These are phyloP conservation scores for Ophidiomyces ophidiicola DNA, from an alignment of 2,329 filamentous ascomycete species.

Conservation along the genomic window DNA sequence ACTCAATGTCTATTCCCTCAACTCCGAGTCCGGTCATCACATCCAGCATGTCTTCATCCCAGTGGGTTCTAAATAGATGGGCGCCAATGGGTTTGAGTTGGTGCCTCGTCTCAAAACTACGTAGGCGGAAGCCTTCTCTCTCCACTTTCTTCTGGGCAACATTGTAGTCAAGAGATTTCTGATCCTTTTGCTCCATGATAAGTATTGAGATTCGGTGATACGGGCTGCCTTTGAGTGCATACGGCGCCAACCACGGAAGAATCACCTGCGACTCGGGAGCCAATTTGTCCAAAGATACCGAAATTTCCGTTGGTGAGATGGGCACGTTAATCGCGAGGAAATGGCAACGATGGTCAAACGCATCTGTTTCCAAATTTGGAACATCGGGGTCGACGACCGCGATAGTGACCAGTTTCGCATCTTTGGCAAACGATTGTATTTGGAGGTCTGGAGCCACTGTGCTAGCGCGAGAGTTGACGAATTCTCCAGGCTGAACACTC, in stretches of 20 bases:
- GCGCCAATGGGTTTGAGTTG: slow-evolving; percentile 63
- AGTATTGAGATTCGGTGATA: slow-evolving; percentile 84
- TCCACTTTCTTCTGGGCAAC: slow-evolving; percentile 40
- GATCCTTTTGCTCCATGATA: slow-evolving; percentile 65
- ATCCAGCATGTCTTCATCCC: slow-evolving; percentile 75
- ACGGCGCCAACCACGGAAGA: slow-evolving; percentile 70
- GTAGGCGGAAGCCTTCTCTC: slow-evolving; percentile 61
- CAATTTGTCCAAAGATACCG: slow-evolving; percentile 53
- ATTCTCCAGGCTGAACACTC: slow-evolving; percentile 61
- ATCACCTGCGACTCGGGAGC: slow-evolving; percentile 53
- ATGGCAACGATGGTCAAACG: slow-evolving; percentile 71
- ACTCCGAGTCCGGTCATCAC: slow-evolving; percentile 75
- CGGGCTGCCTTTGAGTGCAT: slow-evolving; percentile 75
- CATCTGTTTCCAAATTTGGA: slow-evolving; percentile 61
- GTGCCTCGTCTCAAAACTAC: slow-evolving; percentile 60
- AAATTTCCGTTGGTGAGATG: slow-evolving; percentile 49
- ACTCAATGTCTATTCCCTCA: slow-evolving; percentile 67
- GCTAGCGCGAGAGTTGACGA: slow-evolving; percentile 62
- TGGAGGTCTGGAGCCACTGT: slow-evolving; percentile 62
- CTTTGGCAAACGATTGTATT: slow-evolving; percentile 73
- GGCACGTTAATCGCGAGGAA: slow-evolving; percentile 66
- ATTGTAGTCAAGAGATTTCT: slow-evolving; percentile 45
- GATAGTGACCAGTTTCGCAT: slow-evolving; percentile 69
- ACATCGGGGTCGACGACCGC: slow-evolving; percentile 85
- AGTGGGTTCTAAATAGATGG: slow-evolving; percentile 74